Conservation (phyloP, 805 yeast species). For the Wickerhamiella bombiphila region DNA sequence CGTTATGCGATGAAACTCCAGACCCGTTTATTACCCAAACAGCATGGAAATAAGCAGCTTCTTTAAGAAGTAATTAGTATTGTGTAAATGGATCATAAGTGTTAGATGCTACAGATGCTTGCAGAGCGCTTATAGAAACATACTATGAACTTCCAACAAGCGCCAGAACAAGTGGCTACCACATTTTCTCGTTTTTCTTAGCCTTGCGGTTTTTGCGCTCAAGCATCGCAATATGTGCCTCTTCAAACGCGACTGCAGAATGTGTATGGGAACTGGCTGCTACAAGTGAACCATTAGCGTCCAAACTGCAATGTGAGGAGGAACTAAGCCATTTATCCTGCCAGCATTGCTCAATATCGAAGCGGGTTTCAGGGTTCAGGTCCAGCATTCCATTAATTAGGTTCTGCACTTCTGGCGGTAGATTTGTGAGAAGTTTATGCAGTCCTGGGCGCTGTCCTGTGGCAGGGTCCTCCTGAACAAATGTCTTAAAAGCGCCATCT, state of each 20-base stretch:
- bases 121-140: too few relatives aligned
- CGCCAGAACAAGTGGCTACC: slow-evolving; percentile 17
- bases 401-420: slow-evolving; percentile 54
- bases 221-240: slow-evolving; percentile 87
- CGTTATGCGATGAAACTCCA: too few relatives aligned
- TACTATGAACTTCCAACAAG: too few relatives aligned
- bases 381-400: slow-evolving; percentile 56
- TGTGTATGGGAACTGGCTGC: slow-evolving; percentile 54
- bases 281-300: slow-evolving; percentile 21
- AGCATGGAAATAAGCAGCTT: too few relatives aligned
- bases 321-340: slow-evolving; percentile 41
- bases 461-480: slow-evolving; percentile 29
- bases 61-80: too few relatives aligned
- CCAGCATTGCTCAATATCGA: slow-evolving; percentile 41
- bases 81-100: too few relatives aligned
- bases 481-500: slow-evolving; percentile 71
- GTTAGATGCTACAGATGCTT: too few relatives aligned
- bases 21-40: too few relatives aligned
- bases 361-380: slow-evolving; percentile 45
- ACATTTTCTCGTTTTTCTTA: slow-evolving; percentile 38
- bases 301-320: slow-evolving; percentile 54
- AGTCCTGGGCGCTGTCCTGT: slow-evolving; percentile 36
- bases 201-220: slow-evolving; percentile 48
- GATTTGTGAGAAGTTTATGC: slow-evolving; percentile 45
- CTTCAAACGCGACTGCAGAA: slow-evolving; percentile 80